Evolutionary conservation across 768 basidiomycete species (phyloP), one percentile per base, ranked within the genome.

Genomic region (Leccinellum rugosiceps): DNA sequence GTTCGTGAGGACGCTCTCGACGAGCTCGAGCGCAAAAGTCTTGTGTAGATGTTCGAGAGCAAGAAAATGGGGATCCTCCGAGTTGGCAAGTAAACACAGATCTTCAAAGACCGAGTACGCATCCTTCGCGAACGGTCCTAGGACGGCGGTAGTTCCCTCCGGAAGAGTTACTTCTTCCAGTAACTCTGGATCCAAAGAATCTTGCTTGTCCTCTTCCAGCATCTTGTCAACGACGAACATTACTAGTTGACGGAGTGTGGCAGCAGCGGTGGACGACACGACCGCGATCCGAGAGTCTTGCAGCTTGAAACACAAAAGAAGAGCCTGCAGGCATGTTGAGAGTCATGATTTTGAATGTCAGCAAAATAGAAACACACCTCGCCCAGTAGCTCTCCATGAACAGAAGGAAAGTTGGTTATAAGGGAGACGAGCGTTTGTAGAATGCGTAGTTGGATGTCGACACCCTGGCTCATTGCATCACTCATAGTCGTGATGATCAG

Each of bases 201-300:
- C 80, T 15, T 71, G 71, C 5, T 77, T 75, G 68, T 94, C 90
- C 67, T 94, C 92, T 17, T 83, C 80, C 1, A 87, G 83, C 72
- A 98, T 90, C 68, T 96, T 94, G 74, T 99, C 97, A 45, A 98
- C 91, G 17, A 98, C 87, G 63, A 98, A 92, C 95, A 99, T 98
- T 46, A 98, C 92, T 2, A 98, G 80, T 69, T 98, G 96, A 3
- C 95, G 87, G 4, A 98, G 81, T 0, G 95, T 98, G 0, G 97
- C 97, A 3, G 95, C 95, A 2, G 96, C 96, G 4, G 97, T 98
- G 0, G 93, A 95, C 3, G 94, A 96, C 7, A 99, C 96, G 25
- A 98, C 96, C 0, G 94, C 90, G 23, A 95, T 97, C 61, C 92
- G 86, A 1, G 93, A 95, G 58, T 98, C 97, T 72, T 98, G 94